phyloP scores from a whole-genome alignment of 2,329 filamentous ascomycete genomes.

The Ramularia endophylla region DNA sequence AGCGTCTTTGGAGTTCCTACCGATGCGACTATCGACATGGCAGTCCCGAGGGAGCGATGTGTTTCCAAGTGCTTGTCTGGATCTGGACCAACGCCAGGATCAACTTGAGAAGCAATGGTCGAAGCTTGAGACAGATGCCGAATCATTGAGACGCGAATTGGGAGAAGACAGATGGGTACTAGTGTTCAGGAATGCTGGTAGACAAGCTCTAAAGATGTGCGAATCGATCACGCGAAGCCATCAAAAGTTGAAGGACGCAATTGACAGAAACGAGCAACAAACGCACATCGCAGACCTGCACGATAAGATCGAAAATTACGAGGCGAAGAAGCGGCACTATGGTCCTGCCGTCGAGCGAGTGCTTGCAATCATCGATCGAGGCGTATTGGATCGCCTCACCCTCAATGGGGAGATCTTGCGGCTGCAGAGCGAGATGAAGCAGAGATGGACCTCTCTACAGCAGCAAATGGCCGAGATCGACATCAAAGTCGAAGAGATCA shows the following conservation, averaged over 20 bases:
- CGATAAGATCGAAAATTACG: slow-evolving; percentile 88
- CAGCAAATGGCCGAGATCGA: slow-evolving; percentile 74
- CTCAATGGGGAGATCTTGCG: slow-evolving; percentile 93
- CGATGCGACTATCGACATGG: slow-evolving; percentile 88
- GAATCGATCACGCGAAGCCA: slow-evolving; percentile 89
- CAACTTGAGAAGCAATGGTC: slow-evolving; percentile 80
- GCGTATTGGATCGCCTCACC: slow-evolving; percentile 90
- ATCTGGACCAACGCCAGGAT: slow-evolving; percentile 69
- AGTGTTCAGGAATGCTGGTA: slow-evolving; percentile 87
- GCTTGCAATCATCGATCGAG: slow-evolving; percentile 86
- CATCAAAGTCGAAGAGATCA: slow-evolving; percentile 64
- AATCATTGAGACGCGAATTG: slow-evolving; percentile 80
- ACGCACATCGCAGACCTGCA: slow-evolving; percentile 63
- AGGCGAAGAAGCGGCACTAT: slow-evolving; percentile 92
- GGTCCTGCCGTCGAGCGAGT: slow-evolving; percentile 89
- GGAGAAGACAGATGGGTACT: slow-evolving; percentile 95
- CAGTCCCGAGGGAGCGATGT: slow-evolving; percentile 67
- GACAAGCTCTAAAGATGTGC: slow-evolving; percentile 93
- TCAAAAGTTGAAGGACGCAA: slow-evolving; percentile 69
- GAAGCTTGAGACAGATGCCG: slow-evolving; percentile 83
- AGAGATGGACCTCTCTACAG: slow-evolving; percentile 73
- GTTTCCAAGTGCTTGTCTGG: slow-evolving; percentile 87
- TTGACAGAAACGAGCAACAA: slow-evolving; percentile 68
- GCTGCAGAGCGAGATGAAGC: slow-evolving; percentile 76
- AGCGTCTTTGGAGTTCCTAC: slow-evolving; percentile 89